Conservation (phyloP, 192 early-diverging fungal species). For the Mortierella claussenii region DNA sequence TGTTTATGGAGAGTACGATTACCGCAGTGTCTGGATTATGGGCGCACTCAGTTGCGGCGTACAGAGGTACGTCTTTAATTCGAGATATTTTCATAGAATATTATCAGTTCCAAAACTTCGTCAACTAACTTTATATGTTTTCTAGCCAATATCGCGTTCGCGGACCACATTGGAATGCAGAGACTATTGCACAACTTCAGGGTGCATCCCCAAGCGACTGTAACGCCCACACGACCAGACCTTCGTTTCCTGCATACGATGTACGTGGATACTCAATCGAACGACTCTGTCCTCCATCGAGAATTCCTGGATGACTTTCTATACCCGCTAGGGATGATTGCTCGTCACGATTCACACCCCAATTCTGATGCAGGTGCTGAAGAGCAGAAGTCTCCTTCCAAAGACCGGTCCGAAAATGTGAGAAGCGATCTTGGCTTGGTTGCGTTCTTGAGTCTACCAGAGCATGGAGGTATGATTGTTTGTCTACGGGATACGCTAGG, state of each 20-base stretch:
- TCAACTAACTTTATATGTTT: slow-evolving; percentile 6
- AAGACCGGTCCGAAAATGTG: slow-evolving; percentile 5
- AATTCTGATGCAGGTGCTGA: slow-evolving; percentile 32
- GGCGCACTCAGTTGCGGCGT: slow-evolving; percentile 71
- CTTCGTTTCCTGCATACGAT: slow-evolving; percentile 69
- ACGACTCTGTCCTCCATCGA: slow-evolving; percentile 16
- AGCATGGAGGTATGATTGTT: slow-evolving; percentile 76
- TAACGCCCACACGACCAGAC: slow-evolving; percentile 65
- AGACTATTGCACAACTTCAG: slow-evolving; percentile 64
- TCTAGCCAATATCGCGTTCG: slow-evolving; percentile 70
- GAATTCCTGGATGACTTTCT: slow-evolving; percentile 47
- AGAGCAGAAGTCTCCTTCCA: slow-evolving; percentile 4
- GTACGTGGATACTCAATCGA: slow-evolving; percentile 65
- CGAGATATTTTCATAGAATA: neutral
- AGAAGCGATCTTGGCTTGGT: slow-evolving; percentile 48
- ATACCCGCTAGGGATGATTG: slow-evolving; percentile 55
- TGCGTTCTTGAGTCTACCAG: slow-evolving; percentile 64
- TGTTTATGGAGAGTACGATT: slow-evolving; percentile 67
- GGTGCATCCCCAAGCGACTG: slow-evolving; percentile 61
- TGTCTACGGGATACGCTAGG: slow-evolving; percentile 67
- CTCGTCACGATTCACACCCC: slow-evolving; percentile 61
- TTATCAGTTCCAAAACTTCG: too few species aligned
- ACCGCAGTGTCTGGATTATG: slow-evolving; percentile 73
- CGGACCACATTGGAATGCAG: slow-evolving; percentile 72
- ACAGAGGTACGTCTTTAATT: slow-evolving; percentile 59